Conservation (phyloP, 306 rosid species). For the Phaseolus lunatus region DNA sequence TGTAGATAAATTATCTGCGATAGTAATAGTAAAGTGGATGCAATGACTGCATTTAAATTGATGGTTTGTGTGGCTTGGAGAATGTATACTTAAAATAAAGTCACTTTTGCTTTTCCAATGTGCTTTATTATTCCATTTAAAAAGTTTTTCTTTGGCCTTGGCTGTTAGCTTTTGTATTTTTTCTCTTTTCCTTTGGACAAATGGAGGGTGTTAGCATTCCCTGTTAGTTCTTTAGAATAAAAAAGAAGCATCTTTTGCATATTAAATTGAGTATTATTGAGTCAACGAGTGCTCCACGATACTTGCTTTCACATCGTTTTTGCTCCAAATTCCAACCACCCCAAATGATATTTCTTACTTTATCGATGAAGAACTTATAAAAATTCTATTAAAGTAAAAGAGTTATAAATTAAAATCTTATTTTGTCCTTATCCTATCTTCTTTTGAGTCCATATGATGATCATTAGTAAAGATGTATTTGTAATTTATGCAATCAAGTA, state of each 20-base stretch:
- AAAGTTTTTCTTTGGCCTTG: conserved; percentile 22
- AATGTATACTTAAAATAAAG: conserved; percentile 23
- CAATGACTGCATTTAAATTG: neutral
- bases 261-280: neutral
- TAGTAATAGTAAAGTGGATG: neutral
- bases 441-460: conserved; percentile 7
- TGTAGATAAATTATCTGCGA: neutral
- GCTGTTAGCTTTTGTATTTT: neutral
- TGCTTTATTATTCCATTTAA: neutral
- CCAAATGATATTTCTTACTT: neutral
- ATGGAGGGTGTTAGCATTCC: neutral
- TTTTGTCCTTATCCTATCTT: neutral
- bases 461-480: neutral
- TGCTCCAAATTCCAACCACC: neutral
- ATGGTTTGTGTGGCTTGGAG: conserved; percentile 10
- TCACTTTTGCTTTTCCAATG: neutral
- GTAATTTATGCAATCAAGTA: conserved; percentile 24
- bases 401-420: neutral
- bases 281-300: neutral
- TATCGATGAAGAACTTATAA: neutral
- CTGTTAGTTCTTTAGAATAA: conserved; percentile 7
- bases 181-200: conserved; percentile 23
- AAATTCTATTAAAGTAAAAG: neutral
- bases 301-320: neutral
- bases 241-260: conserved; percentile 7